Base-by-base conservation (phyloP, 2,329 filamentous ascomycete species). In the Pestalotiopsis sp. region DNA sequence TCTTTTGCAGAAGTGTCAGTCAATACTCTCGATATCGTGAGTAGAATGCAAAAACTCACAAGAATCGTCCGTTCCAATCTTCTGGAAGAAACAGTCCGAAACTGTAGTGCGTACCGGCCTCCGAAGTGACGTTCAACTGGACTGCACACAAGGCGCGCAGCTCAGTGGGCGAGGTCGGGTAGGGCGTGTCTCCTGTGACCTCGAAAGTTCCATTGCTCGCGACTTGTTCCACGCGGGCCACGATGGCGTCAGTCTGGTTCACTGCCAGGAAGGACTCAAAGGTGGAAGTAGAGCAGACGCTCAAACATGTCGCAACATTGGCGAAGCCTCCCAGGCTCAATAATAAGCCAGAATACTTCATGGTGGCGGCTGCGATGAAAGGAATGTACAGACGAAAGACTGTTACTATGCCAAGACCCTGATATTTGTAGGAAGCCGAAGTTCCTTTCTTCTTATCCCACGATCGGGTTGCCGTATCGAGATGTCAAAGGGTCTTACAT, bases 21-120 rank as follows among this genome's bases (percentile, higher is more conserved):
- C 12, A n/a, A 58, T 12, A 13, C 11, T 7, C 39, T 17, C 12
- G 0, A 17, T 58, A 4, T 58, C 7, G 13, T 12, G 56, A 14
- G n/a, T 25, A 58, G n/a, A 13, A 20, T 23, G 3, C 2, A 4
- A 20, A 58, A 1, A 7, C 56, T 58, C 7, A 58, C 57, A 77
- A 20, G 58, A 78, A 74, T 56, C 75, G 69, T 27, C 74, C 69
- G 36, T 77, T 77, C 75, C 75, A 78, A 1, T 72, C 73, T 5
- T 66, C 68, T 3, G 76, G 76, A 12, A 78, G 70, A 45, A 77
- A 77, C 5, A 78, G 68, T n/a, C 75, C 76, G 45, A 78, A 78
- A 66, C 76, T 75, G 59, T 76, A 77, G 31, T 75, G 75, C 7
- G 74, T 74, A 65, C 63, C 75, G 20, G 67, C 68, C 2, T 74